Percentiles rank a stretch among this genome's conserved stretches.
Evolutionary conservation across 2,329 filamentous ascomycete genomes (phyloP).

Genomic region (Monilinia laxa): DNA sequence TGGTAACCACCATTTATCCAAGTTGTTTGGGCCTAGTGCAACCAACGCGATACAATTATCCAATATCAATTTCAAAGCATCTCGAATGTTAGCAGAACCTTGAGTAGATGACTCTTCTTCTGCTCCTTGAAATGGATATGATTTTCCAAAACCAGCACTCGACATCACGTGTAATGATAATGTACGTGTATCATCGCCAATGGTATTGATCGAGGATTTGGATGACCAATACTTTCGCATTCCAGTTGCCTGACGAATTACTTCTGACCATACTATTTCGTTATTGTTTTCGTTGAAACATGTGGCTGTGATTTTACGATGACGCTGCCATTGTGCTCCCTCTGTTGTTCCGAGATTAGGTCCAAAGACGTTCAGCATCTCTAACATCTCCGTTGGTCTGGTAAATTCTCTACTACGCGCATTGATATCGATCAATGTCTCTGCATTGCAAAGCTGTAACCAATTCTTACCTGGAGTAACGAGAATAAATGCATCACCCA

Average conservation of each 20-base stretch:
- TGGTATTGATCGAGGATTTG: constrained; percentile 1
- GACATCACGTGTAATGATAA: constrained; percentile 21
- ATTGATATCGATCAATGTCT: constrained; percentile 8
- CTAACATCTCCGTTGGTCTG: constrained; percentile 18
- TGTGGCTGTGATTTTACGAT: constrained; percentile 18
- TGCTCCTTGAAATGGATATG: constrained; percentile 13
- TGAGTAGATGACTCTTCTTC: constrained; percentile 4
- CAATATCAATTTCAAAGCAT: constrained; percentile 16
- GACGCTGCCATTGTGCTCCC: constrained; percentile 19
- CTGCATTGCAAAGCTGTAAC: constrained; percentile 17
- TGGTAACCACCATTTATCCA: constrained; percentile 22
- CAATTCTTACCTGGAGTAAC: constrained; percentile 21
- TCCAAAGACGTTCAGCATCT: constrained; percentile 17
- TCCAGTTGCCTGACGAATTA: constrained; percentile 16
- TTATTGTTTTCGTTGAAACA: constrained; percentile 19
- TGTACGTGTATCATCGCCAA: constrained; percentile 15
- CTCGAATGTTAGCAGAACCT: background rate
- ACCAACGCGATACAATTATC: constrained; percentile 21
- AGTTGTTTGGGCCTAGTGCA: constrained; percentile 7
- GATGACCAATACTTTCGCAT: constrained; percentile 18
- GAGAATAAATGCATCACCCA: constrained; percentile 20
- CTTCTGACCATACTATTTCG: constrained; percentile 13
- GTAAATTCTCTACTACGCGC: background rate
- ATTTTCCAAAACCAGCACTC: constrained; percentile 18
- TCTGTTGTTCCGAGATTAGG: constrained; percentile 18